Base-by-base conservation (phyloP, 1,284 basidiomycete species). In the Sparassis latifolia region DNA sequence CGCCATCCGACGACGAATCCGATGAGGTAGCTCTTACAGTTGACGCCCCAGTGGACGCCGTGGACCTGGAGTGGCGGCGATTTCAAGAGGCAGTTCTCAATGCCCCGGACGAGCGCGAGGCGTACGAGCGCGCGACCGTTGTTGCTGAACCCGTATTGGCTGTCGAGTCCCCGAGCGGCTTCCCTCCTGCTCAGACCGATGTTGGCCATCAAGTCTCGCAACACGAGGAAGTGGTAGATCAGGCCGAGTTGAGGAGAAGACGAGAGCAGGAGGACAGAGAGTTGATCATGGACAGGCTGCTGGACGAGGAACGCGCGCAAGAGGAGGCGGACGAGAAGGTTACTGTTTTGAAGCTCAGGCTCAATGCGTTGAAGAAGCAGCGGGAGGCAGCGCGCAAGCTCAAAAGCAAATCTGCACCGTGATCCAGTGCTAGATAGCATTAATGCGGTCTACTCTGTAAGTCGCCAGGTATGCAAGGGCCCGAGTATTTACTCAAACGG, bases 311-410 rank as follows among this genome's bases (percentile, higher is more conserved):
- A 64, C 74, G 80, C 49, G 84, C 82, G 29, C 88, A 91, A 70
- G 89, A 91, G 63, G 88, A 91, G 63, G 89, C 86, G 10, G 89
- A 91, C 63, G 81, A 81, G 69, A 80, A 79, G 52, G 88, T 90
- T 3, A 64, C 65, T 9, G 57, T 74, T 43, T 74, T 91, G 68
- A 89, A 84, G 68, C 77, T 69, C 37, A 75, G 74, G 57, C 61
- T 90, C 38, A 84, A 86, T 48, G 73, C 77, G 4, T 65, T 89
- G 57, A 80, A 77, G 60, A 72, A 72, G 62, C 77, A 72, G 62
- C 71, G 84, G 42, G 75, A 77, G 59, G 70, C 70, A 29, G 71
- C 70, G 42, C 65, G 62, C 50, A 55, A 60, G 10, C 56, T 46
- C 45, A 63, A 67, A 63, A 53, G 48, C 51, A 59, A 62, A 57